A percentile compares a stretch with the other conserved stretches of the same genome.
Evolutionary conservation across 1,284 basidiomycete species (phyloP).

Genomic region (Hypsizygus ulmarius): DNA sequence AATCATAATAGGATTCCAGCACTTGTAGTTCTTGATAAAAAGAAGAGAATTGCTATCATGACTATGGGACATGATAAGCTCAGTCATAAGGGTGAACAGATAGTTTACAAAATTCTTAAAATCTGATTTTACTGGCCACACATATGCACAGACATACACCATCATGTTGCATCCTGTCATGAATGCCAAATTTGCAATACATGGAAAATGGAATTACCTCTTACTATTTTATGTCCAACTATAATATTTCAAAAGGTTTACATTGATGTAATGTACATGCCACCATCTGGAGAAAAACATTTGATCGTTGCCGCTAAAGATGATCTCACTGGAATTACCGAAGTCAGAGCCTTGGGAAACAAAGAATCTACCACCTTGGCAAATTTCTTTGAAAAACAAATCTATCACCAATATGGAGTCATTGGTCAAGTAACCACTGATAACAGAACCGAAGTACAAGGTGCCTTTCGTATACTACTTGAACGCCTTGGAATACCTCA

Average conservation of each 20-base stretch:
- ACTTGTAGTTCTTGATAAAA: neutral
- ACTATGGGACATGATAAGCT: conserved; percentile 13
- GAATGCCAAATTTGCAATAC: conserved; percentile 31
- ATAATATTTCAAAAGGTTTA: conserved; percentile 31
- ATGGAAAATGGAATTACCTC: conserved; percentile 26
- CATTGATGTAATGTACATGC: conserved; percentile 30
- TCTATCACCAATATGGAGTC: conserved; percentile 19
- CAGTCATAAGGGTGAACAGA: conserved; percentile 12
- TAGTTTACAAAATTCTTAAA: conserved; percentile 7
- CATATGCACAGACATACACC: conserved; percentile 25
- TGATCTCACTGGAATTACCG: conserved; percentile 23
- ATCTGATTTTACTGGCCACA: conserved; percentile 17
- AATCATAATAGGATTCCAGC: neutral
- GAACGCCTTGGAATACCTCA: conserved; percentile 8
- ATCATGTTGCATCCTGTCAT: conserved; percentile 33
- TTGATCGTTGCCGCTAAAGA: conserved; percentile 21
- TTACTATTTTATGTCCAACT: conserved; percentile 26
- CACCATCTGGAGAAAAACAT: conserved; percentile 11
- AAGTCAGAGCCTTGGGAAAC: conserved; percentile 19
- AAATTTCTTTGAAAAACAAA: conserved; percentile 17
- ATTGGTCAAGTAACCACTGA: conserved; percentile 19
- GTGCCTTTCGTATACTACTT: conserved; percentile 14
- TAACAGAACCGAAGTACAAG: conserved; percentile 21
- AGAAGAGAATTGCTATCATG: conserved; percentile 5
- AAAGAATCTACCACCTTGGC: conserved; percentile 17